A percentile compares a stretch with the other conserved stretches of the same genome.
These are phyloP conservation scores for Botryotinia convoluta DNA, from an alignment of 2,329 filamentous ascomycete species.

Conservation along the genomic window DNA sequence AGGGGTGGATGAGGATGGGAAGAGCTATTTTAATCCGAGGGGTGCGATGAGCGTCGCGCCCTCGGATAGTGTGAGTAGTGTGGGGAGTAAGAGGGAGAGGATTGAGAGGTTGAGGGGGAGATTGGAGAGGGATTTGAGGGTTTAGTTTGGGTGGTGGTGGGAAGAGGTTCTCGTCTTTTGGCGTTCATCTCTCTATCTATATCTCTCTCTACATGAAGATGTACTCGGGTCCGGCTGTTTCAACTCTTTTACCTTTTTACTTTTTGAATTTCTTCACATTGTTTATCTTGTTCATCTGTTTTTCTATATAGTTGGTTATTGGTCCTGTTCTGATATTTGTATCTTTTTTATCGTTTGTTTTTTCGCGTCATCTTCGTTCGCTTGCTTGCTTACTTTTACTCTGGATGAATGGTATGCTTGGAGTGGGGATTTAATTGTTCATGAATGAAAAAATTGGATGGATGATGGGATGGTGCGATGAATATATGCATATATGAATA, in stretches of 20 bases:
- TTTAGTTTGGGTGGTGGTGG: background rate
- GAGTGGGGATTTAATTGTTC: background rate
- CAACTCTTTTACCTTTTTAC: background rate
- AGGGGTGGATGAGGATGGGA: conserved; percentile 9
- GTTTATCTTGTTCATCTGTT: background rate
- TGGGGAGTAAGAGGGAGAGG: conserved; percentile 44
- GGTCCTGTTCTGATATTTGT: background rate
- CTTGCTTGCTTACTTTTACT: background rate
- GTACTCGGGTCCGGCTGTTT: background rate
- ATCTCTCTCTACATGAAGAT: background rate
- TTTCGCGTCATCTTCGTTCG: background rate
- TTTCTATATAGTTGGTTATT: background rate
- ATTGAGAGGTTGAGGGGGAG: conserved; percentile 25
- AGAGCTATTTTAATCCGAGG: conserved; percentile 34
- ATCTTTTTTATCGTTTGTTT: background rate
- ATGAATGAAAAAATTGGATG: background rate
- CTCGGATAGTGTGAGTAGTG: conserved; percentile 60
- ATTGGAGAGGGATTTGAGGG: conserved; percentile 20
- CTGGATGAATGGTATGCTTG: background rate
- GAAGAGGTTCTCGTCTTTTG: background rate
- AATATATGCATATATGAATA: background rate
- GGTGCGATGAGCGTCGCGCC: conserved; percentile 55
- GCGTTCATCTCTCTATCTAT: background rate
- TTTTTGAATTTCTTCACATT: background rate
- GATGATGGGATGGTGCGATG: background rate